Conservation (phyloP, 768 basidiomycete genomes). For the Galerina marginata region DNA sequence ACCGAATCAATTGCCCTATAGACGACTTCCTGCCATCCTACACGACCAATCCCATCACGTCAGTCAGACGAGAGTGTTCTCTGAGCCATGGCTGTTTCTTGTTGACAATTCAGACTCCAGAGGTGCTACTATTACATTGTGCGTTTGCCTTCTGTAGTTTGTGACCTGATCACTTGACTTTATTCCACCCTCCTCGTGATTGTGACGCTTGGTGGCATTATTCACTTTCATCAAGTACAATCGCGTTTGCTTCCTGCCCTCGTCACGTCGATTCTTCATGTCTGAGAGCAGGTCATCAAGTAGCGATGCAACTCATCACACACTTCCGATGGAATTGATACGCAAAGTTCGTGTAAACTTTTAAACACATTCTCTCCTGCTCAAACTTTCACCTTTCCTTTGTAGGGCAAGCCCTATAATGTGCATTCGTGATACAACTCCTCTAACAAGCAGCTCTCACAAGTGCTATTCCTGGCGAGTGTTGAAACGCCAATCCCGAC, state of each 20-base stretch:
- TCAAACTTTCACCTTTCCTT: neutral
- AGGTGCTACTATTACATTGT: neutral
- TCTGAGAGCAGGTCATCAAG: neutral
- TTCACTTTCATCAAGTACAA: neutral
- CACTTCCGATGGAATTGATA: conserved; percentile 17
- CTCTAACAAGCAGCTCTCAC: neutral
- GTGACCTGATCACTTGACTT: conserved; percentile 10
- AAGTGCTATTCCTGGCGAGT: conserved; percentile 15
- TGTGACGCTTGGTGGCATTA: conserved; percentile 11
- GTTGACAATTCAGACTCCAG: neutral
- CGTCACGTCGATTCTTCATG: neutral
- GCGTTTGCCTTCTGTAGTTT: neutral
- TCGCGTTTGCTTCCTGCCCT: neutral
- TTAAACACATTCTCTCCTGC: neutral
- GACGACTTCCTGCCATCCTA: too few relatives aligned
- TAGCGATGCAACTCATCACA: neutral
- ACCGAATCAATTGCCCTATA: too few relatives aligned
- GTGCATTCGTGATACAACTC: neutral
- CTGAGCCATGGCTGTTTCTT: too few relatives aligned
- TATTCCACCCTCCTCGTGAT: conserved; percentile 5
- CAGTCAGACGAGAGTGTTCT: too few relatives aligned
- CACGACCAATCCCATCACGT: too few relatives aligned
- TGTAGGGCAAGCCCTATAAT: neutral
- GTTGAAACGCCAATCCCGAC: conserved; percentile 2
- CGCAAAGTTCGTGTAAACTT: conserved; percentile 8